Evolutionary conservation across 1,139 yeast species (phyloP), one percentile per base, ranked within the genome.

Genomic region (Hemisphaericaspora xylofermentans): DNA sequence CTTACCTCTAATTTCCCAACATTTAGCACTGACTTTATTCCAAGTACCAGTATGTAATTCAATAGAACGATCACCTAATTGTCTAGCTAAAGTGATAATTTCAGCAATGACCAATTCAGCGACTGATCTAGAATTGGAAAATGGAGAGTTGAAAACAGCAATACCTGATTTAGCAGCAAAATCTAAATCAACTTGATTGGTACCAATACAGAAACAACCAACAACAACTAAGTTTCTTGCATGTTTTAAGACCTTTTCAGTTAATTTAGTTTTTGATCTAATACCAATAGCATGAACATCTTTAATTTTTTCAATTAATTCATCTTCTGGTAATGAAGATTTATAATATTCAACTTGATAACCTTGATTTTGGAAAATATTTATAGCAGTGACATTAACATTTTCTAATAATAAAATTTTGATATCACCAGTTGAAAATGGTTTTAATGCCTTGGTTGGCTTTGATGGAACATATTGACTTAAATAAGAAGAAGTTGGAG

Each of bases 1-100:
- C 71, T 93, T 93, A 54, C 99, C 98, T 71, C 99, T 86, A 55
- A 94, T 91, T 73, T 93, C 99, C 98, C 98, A 93, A 72, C 99
- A 93, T 66, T 81, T 89, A 54, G 89, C 77, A 57, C 88, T 77
- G 52, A 91, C 98, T 72, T 93, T 93, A 74, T 94, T 93, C 99
- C 99, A 93, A 49, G 95, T 84, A 50, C 98, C 98, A 40, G 95
- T 80, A 73, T 93, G 98, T 76, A 93, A 66, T 73, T 93, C 99
- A 53, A 87, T 85, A 33, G 96, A 88, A 69, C 99, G 84, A 66
- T 93, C 98, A 58, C 98, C 96, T 50, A 93, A 72, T 72, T 93
- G 98, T 74, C 99, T 86, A 26, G 98, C 96, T 58, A 93, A 77
- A 39, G 95, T 75, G 61, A 93, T 88, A 59, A 93, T 82, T 71